Conservation (phyloP, 441 rosid genomes). For the Viola pubescens region DNA sequence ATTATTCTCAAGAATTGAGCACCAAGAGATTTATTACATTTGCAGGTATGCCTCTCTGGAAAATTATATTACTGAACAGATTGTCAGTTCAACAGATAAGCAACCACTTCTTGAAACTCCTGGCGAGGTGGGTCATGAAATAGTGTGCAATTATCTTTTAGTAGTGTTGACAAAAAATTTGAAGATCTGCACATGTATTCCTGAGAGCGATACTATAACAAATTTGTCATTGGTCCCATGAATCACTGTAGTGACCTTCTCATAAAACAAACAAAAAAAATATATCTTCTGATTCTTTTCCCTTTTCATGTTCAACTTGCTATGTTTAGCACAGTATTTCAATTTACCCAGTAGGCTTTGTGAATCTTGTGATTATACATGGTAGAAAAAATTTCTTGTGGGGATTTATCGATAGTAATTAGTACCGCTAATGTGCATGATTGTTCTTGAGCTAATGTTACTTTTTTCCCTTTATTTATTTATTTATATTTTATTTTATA, state of each 20-base stretch:
- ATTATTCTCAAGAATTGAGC: conserved; percentile 5
- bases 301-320: too few relatives aligned
- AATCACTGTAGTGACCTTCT: too few relatives aligned
- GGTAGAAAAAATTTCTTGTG: too few relatives aligned
- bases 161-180: neutral
- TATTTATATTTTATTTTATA: neutral
- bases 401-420: too few relatives aligned
- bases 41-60: conserved; percentile 51
- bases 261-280: too few relatives aligned
- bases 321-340: neutral
- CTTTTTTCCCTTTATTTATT: neutral
- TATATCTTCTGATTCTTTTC: too few relatives aligned
- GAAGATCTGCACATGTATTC: too few relatives aligned
- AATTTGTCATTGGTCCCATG: too few relatives aligned
- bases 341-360: too few relatives aligned
- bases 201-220: too few relatives aligned
- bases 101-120: conserved; percentile 89
- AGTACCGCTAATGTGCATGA: too few relatives aligned
- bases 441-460: neutral
- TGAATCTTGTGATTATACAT: too few relatives aligned
- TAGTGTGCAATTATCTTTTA: conserved; percentile 1
- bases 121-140: conserved; percentile 48
- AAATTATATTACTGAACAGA: conserved; percentile 46
- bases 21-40: conserved; percentile 8
- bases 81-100: conserved; percentile 68